Evolutionary conservation across 2,329 filamentous ascomycete genomes (phyloP).

Genomic region (Colletotrichum sp.): DNA sequence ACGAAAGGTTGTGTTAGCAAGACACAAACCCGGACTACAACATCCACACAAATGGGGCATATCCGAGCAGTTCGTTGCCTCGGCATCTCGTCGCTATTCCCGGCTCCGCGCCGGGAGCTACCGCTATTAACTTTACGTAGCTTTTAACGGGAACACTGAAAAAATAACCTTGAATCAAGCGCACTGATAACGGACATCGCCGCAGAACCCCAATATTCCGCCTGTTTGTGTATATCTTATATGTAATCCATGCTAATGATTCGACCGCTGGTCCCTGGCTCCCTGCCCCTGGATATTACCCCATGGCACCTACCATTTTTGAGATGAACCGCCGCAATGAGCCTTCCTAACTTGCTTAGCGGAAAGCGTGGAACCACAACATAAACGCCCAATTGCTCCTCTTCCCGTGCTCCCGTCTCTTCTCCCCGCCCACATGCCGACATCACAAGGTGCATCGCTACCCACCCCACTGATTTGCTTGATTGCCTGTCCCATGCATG

Average conservation of each 20-base stretch:
- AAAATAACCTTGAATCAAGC: not conserved
- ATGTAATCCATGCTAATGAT: not conserved
- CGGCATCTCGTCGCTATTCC: not conserved
- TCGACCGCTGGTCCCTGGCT: not conserved
- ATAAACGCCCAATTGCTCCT: not conserved
- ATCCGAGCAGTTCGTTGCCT: not conserved
- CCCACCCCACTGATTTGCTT: not conserved
- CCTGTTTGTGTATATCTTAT: not conserved
- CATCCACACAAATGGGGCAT: not conserved
- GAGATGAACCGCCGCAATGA: not conserved
- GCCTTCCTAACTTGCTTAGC: conserved; percentile 16
- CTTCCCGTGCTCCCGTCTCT: not conserved
- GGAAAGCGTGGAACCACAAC: not conserved
- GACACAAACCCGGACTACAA: accelerated
- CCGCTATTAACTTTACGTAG: not conserved
- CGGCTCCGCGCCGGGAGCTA: not conserved
- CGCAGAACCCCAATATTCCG: not conserved
- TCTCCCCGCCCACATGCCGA: not conserved
- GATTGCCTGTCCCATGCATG: not conserved
- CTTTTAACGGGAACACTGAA: not conserved
- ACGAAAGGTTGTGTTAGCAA: accelerated
- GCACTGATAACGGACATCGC: not conserved
- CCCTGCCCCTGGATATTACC: not conserved
- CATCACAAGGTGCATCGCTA: not conserved
- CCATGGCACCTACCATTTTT: conserved; percentile 12